Evolutionary conservation across 768 basidiomycete species (phyloP), one percentile per base, ranked within the genome.

Genomic region (Amanita fuliginea): DNA sequence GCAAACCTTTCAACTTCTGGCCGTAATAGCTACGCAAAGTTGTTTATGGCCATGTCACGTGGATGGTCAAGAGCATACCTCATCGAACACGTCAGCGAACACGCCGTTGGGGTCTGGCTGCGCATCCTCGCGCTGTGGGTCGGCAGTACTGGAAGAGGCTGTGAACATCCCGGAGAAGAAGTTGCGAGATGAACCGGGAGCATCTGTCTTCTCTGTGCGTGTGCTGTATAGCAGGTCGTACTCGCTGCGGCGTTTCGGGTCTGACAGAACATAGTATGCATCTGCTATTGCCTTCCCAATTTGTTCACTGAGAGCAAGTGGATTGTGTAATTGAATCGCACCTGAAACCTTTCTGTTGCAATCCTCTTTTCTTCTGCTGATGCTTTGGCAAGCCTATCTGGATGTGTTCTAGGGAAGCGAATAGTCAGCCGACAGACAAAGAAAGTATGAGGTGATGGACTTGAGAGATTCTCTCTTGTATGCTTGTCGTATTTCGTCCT

Each of bases 21-120:
- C 2, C 86, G 78, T 39, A 92, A 69, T 22, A 92, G 69, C 86
- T 86, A 19, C 2, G 14, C 45, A 47, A 8, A 16, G 21, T 43
- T 19, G 30, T 22, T 0, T 6, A 49, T 36, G 43, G 8, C 39
- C 16, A 24, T 4, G 19, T 11, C 14, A 33, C 22, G 21, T 26
- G n/a, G 24, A 42, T 46, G 35, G 10, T 19, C 33, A 43, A 28
- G 40, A 19, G 59, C 73, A 41, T 53, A 88, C 91, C 70, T 95
- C 92, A 54, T 94, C 92, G 55, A 95, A 95, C 4, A 87, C 91
- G 60, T 94, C 84, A 2, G 84, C 81, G 60, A 95, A 96, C 79
- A 35, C 26, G 10, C 78, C 72, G 42, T 93, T 80, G 10, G 92
- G 77, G 60, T 93, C 72, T 26, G 91, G 90, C 52, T 80, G 73